Evolutionary conservation across 441 rosid genomes (phyloP).

Genomic region (Eutrema salsugineum): DNA sequence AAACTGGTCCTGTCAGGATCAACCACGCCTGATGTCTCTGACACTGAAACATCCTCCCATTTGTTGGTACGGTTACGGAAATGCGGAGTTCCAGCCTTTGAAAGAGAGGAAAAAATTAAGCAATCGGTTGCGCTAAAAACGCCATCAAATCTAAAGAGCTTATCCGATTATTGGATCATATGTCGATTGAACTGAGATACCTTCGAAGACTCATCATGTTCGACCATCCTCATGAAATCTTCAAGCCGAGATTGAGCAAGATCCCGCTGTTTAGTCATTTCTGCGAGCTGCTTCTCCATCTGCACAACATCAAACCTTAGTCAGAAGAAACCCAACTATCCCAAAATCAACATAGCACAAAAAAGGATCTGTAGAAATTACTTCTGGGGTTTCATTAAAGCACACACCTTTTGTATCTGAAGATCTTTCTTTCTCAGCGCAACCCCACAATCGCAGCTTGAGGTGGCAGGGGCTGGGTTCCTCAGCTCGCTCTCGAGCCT

Average conservation of each 20-base stretch:
- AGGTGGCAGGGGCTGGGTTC: slow-evolving; percentile 52
- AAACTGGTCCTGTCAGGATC: slow-evolving; percentile 43
- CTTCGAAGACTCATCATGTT: slow-evolving; percentile 47
- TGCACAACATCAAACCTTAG: slow-evolving; percentile 35
- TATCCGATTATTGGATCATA: neutral
- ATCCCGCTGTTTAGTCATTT: slow-evolving; percentile 72
- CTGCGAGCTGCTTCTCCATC: slow-evolving; percentile 83
- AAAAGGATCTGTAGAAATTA: neutral
- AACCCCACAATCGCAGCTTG: slow-evolving; percentile 54
- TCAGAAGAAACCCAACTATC: slow-evolving; percentile 7
- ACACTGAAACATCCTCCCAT: slow-evolving; percentile 73
- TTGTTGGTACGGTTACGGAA: slow-evolving; percentile 33
- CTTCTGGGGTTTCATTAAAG: slow-evolving; percentile 9
- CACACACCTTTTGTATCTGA: slow-evolving; percentile 75
- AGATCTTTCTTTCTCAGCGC: slow-evolving; percentile 77
- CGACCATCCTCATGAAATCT: slow-evolving; percentile 65
- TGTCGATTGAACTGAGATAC: slow-evolving; percentile 14
- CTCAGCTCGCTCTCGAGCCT: slow-evolving; percentile 87
- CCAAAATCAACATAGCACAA: neutral
- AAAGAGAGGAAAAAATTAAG: neutral
- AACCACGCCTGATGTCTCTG: slow-evolving; percentile 52
- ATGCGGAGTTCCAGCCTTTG: slow-evolving; percentile 44
- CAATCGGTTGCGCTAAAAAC: neutral
- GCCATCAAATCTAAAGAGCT: neutral
- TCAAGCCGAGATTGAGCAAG: slow-evolving; percentile 79